Base-by-base conservation (phyloP, 2,329 filamentous ascomycete species). In the Verticillium isaacii region DNA sequence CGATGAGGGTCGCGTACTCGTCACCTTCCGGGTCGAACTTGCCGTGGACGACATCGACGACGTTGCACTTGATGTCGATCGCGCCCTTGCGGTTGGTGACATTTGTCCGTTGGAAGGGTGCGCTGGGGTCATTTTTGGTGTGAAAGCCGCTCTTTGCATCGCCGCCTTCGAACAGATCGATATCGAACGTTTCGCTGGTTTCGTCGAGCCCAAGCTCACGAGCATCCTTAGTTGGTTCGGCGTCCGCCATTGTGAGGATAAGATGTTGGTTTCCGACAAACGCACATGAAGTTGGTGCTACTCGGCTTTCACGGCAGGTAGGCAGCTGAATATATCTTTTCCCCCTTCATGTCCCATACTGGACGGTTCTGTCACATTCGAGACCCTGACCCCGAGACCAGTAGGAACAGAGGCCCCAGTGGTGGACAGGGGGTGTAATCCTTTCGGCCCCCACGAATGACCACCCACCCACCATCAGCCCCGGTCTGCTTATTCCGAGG, bases 31-130 rank as follows among this genome's bases (percentile, higher is more conserved):
- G 59, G 14, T 56, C 59, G 52, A 69, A 61, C 6, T 64, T 56
- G 9, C 70, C 70, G 39, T 72, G 69, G 15, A 70, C 63, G 17
- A 72, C 59, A 29, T 72, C 69, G 17, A 67, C 54, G 32, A 65
- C 62, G 9, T 66, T 66, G 63, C 68, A 71, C 7, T 66, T 66
- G 25, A 71, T 65, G 45, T 69, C 67, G 37, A 72, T 65, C 3
- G 67, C 62, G 6, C 70, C 70, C 23, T 66, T 64, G 0, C 70
- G 67, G 52, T 69, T 62, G 8, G 66, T 62, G 32, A 65, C 62
- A 23, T 66, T 64, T 6, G 29, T 58, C 57, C 68, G 64, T 36
- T 72, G 71, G 7, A 64, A 68, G 0, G 68, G 68, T 7, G 56
- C 56, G 1, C 61, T 55, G 8, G 65, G 68, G 50, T 69, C 63